Evolutionary conservation across 176 grass and related monocot species (phyloP).

Genomic region (Oryza meridionalis): DNA sequence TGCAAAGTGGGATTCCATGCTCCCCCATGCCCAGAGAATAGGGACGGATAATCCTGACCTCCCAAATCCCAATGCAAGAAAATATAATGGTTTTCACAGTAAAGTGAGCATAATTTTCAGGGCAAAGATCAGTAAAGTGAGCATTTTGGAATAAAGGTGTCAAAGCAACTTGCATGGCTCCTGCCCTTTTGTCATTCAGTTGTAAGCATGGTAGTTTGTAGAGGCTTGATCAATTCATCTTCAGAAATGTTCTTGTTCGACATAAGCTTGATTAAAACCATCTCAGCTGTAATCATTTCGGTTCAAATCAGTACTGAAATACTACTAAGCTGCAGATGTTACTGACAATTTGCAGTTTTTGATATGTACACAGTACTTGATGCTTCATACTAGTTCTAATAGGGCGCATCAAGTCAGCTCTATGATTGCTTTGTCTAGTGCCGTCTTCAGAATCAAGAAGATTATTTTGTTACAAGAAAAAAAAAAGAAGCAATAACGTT

Average conservation of each 20-base stretch:
- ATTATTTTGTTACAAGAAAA: no score
- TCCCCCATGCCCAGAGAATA: no score
- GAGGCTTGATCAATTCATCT: not conserved
- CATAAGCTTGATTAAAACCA: not conserved
- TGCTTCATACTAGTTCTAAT: not conserved
- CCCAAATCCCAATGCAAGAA: not conserved
- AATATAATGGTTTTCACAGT: not conserved
- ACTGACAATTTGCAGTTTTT: not conserved
- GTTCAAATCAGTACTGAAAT: not conserved
- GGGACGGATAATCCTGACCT: not conserved
- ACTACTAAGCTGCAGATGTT: not conserved
- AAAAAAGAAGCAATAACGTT: no score
- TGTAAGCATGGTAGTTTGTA: not conserved
- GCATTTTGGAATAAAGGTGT: not conserved
- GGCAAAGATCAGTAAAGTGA: not conserved
- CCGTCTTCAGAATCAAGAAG: not conserved
- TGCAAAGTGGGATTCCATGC: constrained; percentile 11
- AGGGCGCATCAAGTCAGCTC: not conserved
- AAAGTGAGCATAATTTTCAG: not conserved
- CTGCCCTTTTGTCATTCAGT: not conserved
- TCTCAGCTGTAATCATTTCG: no score
- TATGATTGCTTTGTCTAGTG: not conserved
- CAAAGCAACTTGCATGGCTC: not conserved
- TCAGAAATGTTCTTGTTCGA: not conserved
- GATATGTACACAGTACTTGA: not conserved